These are phyloP conservation scores for Fusarium camptoceras DNA, from an alignment of 2,329 filamentous ascomycete genomes.

Conservation along the genomic window DNA sequence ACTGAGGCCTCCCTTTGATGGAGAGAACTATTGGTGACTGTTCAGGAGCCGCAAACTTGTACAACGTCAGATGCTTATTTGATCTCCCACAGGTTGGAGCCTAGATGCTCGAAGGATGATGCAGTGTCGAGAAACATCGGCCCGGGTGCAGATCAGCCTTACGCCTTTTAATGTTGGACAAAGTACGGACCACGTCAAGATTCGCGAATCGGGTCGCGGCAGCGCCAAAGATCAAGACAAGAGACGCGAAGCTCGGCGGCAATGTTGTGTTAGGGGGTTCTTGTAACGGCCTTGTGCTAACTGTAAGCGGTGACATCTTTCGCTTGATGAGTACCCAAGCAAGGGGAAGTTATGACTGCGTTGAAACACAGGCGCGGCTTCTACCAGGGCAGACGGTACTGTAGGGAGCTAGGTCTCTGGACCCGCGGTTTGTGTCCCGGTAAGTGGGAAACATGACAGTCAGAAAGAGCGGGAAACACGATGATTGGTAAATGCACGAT, in stretches of 20 bases:
- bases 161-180: constrained; percentile 27
- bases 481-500: constrained; percentile 29
- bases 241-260: constrained; percentile 25
- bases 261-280: constrained; percentile 8
- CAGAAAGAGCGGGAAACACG: constrained; percentile 4
- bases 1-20: constrained; percentile 41
- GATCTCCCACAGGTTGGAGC: constrained; percentile 23
- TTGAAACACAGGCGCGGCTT: constrained; percentile 31
- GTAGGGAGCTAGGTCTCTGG: constrained; percentile 10
- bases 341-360: constrained; percentile 10
- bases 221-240: constrained; percentile 24
- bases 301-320: constrained; percentile 42
- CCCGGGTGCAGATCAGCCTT: constrained; percentile 41
- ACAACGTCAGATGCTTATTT: constrained; percentile 36
- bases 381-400: constrained; percentile 12
- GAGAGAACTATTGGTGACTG: constrained; percentile 14
- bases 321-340: constrained; percentile 7
- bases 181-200: constrained; percentile 31
- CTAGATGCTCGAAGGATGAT: constrained; percentile 27
- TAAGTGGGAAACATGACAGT: constrained; percentile 9
- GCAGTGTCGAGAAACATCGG: constrained; percentile 26
- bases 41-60: constrained; percentile 11
- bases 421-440: constrained; percentile 3
- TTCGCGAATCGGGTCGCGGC: constrained; percentile 31
- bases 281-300: constrained; percentile 28